A percentile compares a stretch with the other conserved stretches of the same genome.
These are phyloP conservation scores for Zancudomyces culisetae DNA, from an alignment of 371 early-diverging fungal species.

Conservation along the genomic window DNA sequence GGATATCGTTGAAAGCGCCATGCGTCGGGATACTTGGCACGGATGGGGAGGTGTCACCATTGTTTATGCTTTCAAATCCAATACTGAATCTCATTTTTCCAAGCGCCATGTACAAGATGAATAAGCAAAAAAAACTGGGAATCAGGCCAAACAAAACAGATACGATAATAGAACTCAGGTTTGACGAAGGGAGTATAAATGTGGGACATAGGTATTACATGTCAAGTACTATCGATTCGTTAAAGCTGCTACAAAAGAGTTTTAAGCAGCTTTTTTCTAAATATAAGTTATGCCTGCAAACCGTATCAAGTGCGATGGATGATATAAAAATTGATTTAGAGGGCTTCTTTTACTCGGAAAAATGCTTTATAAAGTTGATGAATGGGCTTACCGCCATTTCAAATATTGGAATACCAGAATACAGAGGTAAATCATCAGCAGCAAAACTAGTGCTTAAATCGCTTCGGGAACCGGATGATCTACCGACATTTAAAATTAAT, in stretches of 20 bases:
- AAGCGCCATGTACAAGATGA: not conserved
- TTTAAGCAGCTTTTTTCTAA: not conserved
- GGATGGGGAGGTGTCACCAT: not conserved
- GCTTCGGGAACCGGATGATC: slow-evolving; percentile 15
- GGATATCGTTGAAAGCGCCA: not conserved
- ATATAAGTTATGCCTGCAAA: not conserved
- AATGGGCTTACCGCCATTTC: not conserved
- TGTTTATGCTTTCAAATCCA: not conserved
- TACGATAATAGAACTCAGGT: not conserved
- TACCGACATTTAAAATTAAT: slow-evolving; percentile 18
- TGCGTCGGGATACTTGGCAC: not conserved
- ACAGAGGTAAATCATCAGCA: not conserved
- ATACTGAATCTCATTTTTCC: not conserved
- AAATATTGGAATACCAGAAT: not conserved
- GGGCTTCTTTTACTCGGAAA: too few relatives aligned
- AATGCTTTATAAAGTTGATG: not conserved
- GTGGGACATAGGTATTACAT: not conserved
- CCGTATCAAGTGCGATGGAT: not conserved
- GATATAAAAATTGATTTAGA: not conserved
- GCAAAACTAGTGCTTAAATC: not conserved
- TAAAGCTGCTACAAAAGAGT: not conserved
- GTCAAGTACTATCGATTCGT: not conserved
- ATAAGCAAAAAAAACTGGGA: not conserved
- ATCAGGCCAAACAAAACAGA: not conserved
- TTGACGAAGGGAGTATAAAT: not conserved